phyloP scores from a whole-genome alignment of 306 rosid species.

The Glycine latifolia region DNA sequence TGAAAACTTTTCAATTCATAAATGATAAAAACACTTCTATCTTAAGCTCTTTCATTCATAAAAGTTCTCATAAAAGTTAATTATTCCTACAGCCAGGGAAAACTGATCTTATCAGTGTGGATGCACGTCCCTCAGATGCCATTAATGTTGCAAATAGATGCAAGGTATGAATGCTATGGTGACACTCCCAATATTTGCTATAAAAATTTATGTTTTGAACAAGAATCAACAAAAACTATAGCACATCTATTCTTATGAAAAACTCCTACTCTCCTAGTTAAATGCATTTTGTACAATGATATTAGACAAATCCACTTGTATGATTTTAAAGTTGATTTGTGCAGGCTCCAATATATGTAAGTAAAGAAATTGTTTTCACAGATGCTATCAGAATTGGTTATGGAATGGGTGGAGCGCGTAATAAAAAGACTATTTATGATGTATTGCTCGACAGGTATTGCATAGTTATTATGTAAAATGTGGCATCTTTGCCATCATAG shows the following conservation, averaged over 20 bases:
- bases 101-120: conserved; percentile 72
- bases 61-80: conserved; percentile 11
- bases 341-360: conserved; percentile 98
- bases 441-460: conserved; percentile 91
- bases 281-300: conserved; percentile 13
- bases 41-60: conserved; percentile 26
- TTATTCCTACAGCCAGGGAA: conserved; percentile 80
- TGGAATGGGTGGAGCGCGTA: conserved; percentile 73
- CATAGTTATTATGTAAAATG: conserved; percentile 37
- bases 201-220: conserved; percentile 2
- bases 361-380: conserved; percentile 75
- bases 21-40: conserved; percentile 14
- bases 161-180: conserved; percentile 63
- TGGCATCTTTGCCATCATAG: conserved; percentile 21
- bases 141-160: conserved; percentile 87
- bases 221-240: conserved; percentile 18
- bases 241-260: conserved; percentile 33
- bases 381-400: conserved; percentile 83
- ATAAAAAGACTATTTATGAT: conserved; percentile 69
- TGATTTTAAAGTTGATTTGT: conserved; percentile 49
- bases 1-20: conserved; percentile 28
- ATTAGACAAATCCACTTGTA: conserved; percentile 35
- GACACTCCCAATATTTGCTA: conserved; percentile 17
- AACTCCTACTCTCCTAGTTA: conserved; percentile 10
- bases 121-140: conserved; percentile 97